Conservation (phyloP, 176 grass and related monocot genomes). For the Pharus latifolius region DNA sequence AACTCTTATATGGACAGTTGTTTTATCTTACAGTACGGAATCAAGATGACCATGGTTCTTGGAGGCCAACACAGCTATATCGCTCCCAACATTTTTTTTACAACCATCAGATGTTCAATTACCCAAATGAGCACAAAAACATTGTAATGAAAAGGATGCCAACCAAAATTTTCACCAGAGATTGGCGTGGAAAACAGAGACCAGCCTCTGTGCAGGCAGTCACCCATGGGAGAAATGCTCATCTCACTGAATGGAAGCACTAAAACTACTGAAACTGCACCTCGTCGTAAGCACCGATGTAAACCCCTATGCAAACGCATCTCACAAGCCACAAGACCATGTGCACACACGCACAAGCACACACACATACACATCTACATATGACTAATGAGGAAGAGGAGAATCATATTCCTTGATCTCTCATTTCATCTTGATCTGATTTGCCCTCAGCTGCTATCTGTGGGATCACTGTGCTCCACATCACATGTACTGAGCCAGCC, state of each 20-base stretch:
- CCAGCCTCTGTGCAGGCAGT: background rate
- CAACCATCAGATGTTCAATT: too few relatives aligned
- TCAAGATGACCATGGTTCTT: too few relatives aligned
- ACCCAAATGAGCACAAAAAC: too few relatives aligned
- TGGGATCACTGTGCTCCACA: background rate
- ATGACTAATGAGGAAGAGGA: background rate
- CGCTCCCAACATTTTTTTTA: too few relatives aligned
- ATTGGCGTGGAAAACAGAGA: background rate
- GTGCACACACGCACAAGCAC: background rate
- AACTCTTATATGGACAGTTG: too few relatives aligned
- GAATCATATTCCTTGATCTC: background rate
- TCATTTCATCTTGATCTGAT: background rate
- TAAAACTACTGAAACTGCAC: constrained; percentile 15
- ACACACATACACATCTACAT: background rate
- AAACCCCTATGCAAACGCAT: background rate
- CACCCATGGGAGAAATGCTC: background rate
- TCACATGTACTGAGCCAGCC: constrained; percentile 92
- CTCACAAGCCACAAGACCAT: background rate
- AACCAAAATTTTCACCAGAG: background rate
- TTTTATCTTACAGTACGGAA: too few relatives aligned
- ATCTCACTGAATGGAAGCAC: background rate
- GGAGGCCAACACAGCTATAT: too few relatives aligned
- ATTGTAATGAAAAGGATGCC: background rate
- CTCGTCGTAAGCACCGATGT: background rate
- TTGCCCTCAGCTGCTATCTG: background rate